Conservation (phyloP, 257 asterid genomes). For the Solanum bukasovii region DNA sequence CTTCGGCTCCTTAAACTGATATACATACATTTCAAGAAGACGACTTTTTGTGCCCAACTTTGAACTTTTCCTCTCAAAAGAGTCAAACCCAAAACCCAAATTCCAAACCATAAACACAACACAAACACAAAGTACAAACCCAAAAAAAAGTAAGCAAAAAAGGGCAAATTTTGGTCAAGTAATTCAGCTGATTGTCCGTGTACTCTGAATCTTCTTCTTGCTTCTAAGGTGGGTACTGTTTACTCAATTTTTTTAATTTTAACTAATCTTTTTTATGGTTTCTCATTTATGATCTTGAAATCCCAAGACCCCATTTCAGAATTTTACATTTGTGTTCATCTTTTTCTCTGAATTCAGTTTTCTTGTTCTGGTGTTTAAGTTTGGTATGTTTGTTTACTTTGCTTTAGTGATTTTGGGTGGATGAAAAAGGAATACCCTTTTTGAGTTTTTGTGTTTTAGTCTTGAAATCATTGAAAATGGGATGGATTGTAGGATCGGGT, state of each 20-base stretch:
- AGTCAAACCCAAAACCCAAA: background rate
- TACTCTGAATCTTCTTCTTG: background rate
- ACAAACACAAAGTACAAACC: background rate
- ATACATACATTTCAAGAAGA: background rate
- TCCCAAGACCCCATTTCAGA: background rate
- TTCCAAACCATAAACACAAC: background rate
- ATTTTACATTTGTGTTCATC: background rate
- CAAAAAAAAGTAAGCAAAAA: background rate
- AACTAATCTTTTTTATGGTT: background rate
- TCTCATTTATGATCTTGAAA: constrained; percentile 1
- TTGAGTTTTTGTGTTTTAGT: background rate
- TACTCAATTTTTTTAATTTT: background rate
- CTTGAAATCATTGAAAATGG: background rate
- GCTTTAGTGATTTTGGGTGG: background rate
- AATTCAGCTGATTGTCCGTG: background rate
- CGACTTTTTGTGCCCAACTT: background rate
- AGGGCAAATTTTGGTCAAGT: background rate
- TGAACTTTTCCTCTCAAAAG: background rate
- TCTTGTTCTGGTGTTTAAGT: background rate
- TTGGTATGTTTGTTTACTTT: background rate
- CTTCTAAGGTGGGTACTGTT: background rate
- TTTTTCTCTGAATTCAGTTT: background rate
- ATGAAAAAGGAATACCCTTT: background rate
- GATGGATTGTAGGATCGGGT: background rate
- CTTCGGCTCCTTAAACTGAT: background rate